Conservation (phyloP, 2,329 filamentous ascomycete species). For the Exutisphaerella laricina region DNA sequence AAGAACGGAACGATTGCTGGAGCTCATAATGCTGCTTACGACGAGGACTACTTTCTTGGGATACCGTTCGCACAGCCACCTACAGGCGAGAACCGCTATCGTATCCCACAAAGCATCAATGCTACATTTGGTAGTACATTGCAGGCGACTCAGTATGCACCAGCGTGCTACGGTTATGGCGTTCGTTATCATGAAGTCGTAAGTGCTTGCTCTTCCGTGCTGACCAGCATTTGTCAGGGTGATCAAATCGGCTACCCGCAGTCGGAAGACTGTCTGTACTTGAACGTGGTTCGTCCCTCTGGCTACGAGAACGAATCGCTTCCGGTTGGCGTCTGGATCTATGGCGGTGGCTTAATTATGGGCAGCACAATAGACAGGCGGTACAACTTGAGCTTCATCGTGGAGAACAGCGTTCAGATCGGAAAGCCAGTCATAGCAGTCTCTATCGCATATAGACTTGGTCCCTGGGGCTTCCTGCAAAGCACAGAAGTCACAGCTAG, state of each 20-base stretch:
- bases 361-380: slow-evolving; percentile 48
- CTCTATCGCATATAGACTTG: slow-evolving; percentile 59
- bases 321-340: slow-evolving; percentile 57
- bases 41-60: slow-evolving; percentile 44
- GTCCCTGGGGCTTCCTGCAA: slow-evolving; percentile 64
- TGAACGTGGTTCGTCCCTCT: slow-evolving; percentile 56
- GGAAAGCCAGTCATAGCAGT: slow-evolving; percentile 52
- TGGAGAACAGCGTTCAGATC: slow-evolving; percentile 41
- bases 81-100: slow-evolving; percentile 31
- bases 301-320: slow-evolving; percentile 42
- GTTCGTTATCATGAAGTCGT: too few relatives aligned
- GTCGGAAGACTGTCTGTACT: slow-evolving; percentile 56
- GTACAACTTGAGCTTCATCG: slow-evolving; percentile 59
- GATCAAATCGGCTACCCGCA: slow-evolving; percentile 34
- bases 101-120: slow-evolving; percentile 32
- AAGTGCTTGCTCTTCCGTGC: too few relatives aligned
- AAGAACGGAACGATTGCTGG: slow-evolving; percentile 43
- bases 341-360: slow-evolving; percentile 33
- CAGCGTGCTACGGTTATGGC: slow-evolving; percentile 40
- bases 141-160: slow-evolving; percentile 39
- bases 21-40: slow-evolving; percentile 35
- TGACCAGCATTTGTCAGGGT: slow-evolving; percentile 14
- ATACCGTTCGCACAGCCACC: slow-evolving; percentile 37
- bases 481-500: slow-evolving; percentile 49
- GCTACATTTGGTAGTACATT: slow-evolving; percentile 37